Conservation (phyloP, 192 early-diverging fungal genomes). For the Entomortierella beljakovae region DNA sequence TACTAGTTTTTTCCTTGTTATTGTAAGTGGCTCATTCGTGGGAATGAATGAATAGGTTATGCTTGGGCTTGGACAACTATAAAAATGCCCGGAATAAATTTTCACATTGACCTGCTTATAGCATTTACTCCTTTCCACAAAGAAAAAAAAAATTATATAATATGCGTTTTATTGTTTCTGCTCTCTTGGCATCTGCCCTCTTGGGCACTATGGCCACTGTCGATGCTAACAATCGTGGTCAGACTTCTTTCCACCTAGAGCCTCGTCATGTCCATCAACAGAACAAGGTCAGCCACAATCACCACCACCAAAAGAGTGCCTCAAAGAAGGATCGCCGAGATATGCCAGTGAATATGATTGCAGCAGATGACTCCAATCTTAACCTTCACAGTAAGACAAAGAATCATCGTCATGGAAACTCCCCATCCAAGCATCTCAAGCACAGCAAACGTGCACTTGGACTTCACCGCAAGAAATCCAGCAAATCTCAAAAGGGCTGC, state of each 20-base stretch:
- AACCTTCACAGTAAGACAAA: background rate
- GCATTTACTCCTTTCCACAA: background rate
- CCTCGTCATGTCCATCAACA: conserved; percentile 15
- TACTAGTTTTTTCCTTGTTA: background rate
- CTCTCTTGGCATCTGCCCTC: conserved; percentile 26
- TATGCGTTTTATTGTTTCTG: conserved; percentile 42
- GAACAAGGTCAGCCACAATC: conserved; percentile 5
- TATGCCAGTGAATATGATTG: background rate
- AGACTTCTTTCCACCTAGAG: conserved; percentile 30
- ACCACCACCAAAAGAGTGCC: conserved; percentile 14
- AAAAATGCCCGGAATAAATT: background rate
- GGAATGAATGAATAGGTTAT: background rate
- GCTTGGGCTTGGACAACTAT: background rate
- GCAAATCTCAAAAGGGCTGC: background rate
- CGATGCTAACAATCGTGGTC: conserved; percentile 22
- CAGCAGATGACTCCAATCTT: background rate
- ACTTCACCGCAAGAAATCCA: conserved; percentile 16
- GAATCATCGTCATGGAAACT: conserved; percentile 9
- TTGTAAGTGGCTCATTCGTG: background rate
- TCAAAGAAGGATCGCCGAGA: conserved; percentile 26
- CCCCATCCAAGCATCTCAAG: conserved; percentile 9
- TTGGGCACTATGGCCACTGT: conserved; percentile 14
- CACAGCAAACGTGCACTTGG: conserved; percentile 18
- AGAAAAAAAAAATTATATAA: too few relatives aligned
- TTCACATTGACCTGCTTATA: background rate